Conservation (phyloP, 1,284 basidiomycete genomes). For the Sporisorium graminicola region DNA sequence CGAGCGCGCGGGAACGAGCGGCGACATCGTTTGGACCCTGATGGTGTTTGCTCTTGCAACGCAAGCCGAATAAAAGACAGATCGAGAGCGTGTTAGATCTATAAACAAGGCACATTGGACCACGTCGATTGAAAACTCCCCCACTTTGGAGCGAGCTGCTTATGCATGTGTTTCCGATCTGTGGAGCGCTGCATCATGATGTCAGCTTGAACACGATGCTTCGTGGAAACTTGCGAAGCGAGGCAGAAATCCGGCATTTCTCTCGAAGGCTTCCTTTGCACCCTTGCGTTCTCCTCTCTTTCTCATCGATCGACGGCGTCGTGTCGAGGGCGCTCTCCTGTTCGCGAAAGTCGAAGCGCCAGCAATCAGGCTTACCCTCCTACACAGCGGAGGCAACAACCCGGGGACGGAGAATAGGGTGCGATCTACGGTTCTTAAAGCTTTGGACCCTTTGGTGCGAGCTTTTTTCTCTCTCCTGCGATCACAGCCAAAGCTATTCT, state of each 20-base stretch:
- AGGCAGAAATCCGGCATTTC: neutral
- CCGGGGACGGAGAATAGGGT: too few species aligned
- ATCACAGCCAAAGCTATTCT: too few species aligned
- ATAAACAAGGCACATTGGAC: neutral
- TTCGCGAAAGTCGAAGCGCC: neutral
- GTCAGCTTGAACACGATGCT: conserved; percentile 13
- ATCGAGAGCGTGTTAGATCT: neutral
- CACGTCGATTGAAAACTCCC: conserved; percentile 8
- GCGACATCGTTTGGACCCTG: too few species aligned
- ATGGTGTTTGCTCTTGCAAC: too few species aligned
- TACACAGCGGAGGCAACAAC: too few species aligned
- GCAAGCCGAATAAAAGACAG: neutral
- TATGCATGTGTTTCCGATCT: neutral
- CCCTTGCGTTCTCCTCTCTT: neutral
- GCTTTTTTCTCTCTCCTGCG: too few species aligned
- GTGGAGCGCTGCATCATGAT: conserved; percentile 15
- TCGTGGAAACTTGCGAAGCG: neutral
- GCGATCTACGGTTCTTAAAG: too few species aligned
- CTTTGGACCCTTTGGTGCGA: too few species aligned
- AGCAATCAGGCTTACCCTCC: too few species aligned
- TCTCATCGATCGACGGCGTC: neutral
- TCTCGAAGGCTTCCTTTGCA: neutral
- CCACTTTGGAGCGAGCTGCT: neutral
- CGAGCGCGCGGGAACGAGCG: too few species aligned
- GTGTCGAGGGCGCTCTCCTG: neutral